Conservation (phyloP, 2,329 filamentous ascomycete genomes). For the Ciborinia camelliae region DNA sequence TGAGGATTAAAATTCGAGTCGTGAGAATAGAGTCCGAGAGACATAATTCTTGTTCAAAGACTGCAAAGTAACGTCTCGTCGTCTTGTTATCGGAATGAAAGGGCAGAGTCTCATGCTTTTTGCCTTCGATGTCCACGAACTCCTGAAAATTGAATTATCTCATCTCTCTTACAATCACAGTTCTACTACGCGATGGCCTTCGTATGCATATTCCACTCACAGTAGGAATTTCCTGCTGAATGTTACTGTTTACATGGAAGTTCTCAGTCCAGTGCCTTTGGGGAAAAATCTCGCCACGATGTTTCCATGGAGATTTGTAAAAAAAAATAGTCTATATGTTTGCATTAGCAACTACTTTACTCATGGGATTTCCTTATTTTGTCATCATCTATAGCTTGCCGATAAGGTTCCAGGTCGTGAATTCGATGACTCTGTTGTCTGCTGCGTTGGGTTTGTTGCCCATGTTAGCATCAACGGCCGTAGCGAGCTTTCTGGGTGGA, state of each 20-base stretch:
- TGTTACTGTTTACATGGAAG: conserved; percentile 43
- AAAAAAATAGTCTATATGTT: conserved; percentile 26
- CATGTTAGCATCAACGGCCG: conserved; percentile 53
- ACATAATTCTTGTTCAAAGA: too few relatives aligned
- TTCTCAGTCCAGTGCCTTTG: conserved; percentile 36
- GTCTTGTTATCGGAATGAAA: too few relatives aligned
- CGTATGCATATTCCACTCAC: conserved; percentile 44
- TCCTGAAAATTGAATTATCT: too few relatives aligned
- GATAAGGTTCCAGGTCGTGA: conserved; percentile 58
- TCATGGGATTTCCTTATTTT: conserved; percentile 57
- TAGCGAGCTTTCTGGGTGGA: too few relatives aligned
- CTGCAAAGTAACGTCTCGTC: too few relatives aligned
- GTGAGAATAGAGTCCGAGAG: too few relatives aligned
- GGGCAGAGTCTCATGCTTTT: too few relatives aligned
- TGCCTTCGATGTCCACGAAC: too few relatives aligned
- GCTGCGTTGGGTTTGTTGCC: conserved; percentile 58
- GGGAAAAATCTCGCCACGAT: conserved; percentile 24
- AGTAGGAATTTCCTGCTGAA: conserved; percentile 40
- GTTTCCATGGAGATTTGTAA: conserved; percentile 28
- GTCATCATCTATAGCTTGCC: conserved; percentile 57
- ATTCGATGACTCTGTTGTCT: conserved; percentile 49
- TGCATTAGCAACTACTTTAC: conserved; percentile 46
- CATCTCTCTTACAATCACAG: too few relatives aligned
- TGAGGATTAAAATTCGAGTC: too few relatives aligned
- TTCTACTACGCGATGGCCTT: too few relatives aligned